phyloP scores from a whole-genome alignment of 2,329 filamentous ascomycete genomes.

The Ceratocystis variospora region DNA sequence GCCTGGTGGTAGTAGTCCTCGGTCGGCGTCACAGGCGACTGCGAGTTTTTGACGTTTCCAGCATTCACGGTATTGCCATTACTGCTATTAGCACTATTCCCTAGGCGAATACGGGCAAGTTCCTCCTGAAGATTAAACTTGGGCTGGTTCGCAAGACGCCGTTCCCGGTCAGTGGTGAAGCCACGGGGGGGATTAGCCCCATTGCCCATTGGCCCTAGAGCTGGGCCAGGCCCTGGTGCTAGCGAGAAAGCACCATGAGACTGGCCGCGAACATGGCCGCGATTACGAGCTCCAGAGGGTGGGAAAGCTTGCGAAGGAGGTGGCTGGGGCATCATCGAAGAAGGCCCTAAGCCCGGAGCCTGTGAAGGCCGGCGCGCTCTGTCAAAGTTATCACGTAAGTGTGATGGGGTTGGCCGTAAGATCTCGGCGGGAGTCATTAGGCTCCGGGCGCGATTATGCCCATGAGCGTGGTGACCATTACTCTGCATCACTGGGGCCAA shows the following conservation, averaged over 20 bases:
- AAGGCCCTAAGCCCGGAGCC: background rate
- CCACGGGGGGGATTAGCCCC: background rate
- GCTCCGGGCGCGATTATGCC: conserved; percentile 16
- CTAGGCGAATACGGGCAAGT: conserved; percentile 12
- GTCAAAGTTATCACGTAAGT: conserved; percentile 16
- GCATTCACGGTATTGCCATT: background rate
- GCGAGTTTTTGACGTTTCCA: conserved; percentile 16
- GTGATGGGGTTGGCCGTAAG: conserved; percentile 10
- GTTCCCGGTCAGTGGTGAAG: background rate
- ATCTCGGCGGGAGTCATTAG: conserved; percentile 18
- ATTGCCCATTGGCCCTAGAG: background rate
- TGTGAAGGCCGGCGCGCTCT: conserved; percentile 16
- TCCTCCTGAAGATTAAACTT: conserved; percentile 15
- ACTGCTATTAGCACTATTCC: background rate
- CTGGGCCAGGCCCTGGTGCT: conserved; percentile 4
- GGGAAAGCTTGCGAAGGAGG: background rate
- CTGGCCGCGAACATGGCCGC: conserved; percentile 15
- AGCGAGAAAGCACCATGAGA: conserved; percentile 13
- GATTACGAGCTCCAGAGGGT: background rate
- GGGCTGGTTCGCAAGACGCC: conserved; percentile 14
- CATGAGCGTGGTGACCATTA: conserved; percentile 6
- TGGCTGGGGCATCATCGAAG: background rate
- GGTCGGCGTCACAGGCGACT: conserved; percentile 16
- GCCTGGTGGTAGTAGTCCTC: conserved; percentile 14
- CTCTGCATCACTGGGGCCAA: background rate